Conservation (phyloP, 2,329 filamentous ascomycete genomes). For the Emmonsiellopsis sp. region DNA sequence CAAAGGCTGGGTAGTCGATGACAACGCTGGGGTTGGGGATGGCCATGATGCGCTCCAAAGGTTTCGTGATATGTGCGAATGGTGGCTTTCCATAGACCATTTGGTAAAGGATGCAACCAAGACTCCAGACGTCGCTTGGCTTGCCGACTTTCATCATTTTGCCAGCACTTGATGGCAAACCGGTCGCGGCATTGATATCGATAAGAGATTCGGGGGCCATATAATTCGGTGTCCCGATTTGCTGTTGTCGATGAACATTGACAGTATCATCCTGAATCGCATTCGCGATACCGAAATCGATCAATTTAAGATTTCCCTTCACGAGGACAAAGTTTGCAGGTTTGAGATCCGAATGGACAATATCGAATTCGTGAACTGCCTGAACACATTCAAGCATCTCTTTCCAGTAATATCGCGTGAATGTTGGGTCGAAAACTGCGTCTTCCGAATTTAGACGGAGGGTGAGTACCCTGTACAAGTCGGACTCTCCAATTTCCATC, state of each 20-base stretch:
- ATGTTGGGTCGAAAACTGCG: constrained; percentile 72
- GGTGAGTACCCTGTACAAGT: constrained; percentile 77
- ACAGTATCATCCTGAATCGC: constrained; percentile 95
- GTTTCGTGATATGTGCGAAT: constrained; percentile 84
- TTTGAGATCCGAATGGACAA: constrained; percentile 95
- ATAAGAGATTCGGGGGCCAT: constrained; percentile 95
- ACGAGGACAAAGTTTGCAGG: constrained; percentile 95
- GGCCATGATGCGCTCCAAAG: constrained; percentile 65
- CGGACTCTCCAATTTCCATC: constrained; percentile 95
- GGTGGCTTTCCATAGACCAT: constrained; percentile 97
- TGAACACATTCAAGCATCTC: constrained; percentile 97
- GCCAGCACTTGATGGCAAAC: constrained; percentile 36
- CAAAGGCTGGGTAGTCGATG: constrained; percentile 38
- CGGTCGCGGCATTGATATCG: constrained; percentile 64
- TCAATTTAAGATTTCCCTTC: constrained; percentile 82
- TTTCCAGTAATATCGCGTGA: constrained; percentile 97
- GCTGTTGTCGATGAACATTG: constrained; percentile 91
- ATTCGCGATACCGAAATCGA: constrained; percentile 97
- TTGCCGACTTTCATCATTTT: constrained; percentile 95
- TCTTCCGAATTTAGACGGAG: constrained; percentile 63
- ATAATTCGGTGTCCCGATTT: constrained; percentile 95
- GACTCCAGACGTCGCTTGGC: constrained; percentile 88
- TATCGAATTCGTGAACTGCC: constrained; percentile 78
- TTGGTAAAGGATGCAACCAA: constrained; percentile 94
- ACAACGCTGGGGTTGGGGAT: constrained; percentile 42